Evolutionary conservation across 2,329 filamentous ascomycete genomes (phyloP).

Genomic region (Juglanconis juglandina): DNA sequence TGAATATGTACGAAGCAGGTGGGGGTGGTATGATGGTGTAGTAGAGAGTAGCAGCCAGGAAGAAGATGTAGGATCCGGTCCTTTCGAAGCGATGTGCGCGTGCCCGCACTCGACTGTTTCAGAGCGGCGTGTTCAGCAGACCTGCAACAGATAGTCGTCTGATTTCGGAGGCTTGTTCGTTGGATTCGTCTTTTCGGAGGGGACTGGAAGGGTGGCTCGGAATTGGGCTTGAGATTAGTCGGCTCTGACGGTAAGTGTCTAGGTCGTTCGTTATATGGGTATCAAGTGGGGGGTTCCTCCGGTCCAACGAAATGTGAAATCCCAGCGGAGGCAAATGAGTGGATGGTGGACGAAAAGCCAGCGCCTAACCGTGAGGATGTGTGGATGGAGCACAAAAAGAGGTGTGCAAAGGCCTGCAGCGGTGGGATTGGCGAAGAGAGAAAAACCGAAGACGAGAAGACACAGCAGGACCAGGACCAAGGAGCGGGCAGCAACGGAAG

Average conservation of each 20-base stretch:
- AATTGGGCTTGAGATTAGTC: neutral
- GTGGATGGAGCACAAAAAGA: neutral
- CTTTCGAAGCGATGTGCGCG: neutral
- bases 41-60: neutral
- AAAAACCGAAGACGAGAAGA: neutral
- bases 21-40: neutral
- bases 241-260: conserved; percentile 2
- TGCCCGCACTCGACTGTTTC: conserved; percentile 13
- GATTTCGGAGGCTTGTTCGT: conserved; percentile 6
- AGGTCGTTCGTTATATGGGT: neutral
- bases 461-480: neutral
- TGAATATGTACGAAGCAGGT: neutral
- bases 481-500: neutral
- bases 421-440: conserved; percentile 4
- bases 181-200: conserved; percentile 1
- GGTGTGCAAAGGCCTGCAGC: neutral
- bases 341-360: conserved; percentile 26
- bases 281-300: conserved; percentile 4
- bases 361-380: conserved; percentile 23
- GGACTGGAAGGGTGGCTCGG: conserved; percentile 7
- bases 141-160: conserved; percentile 5
- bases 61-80: conserved; percentile 1
- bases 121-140: conserved; percentile 3
- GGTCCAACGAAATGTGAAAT: conserved; percentile 1
- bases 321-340: conserved; percentile 21